Evolutionary conservation across 2,329 filamentous ascomycete species (phyloP).

Genomic region (Mycosphaerella sp.): DNA sequence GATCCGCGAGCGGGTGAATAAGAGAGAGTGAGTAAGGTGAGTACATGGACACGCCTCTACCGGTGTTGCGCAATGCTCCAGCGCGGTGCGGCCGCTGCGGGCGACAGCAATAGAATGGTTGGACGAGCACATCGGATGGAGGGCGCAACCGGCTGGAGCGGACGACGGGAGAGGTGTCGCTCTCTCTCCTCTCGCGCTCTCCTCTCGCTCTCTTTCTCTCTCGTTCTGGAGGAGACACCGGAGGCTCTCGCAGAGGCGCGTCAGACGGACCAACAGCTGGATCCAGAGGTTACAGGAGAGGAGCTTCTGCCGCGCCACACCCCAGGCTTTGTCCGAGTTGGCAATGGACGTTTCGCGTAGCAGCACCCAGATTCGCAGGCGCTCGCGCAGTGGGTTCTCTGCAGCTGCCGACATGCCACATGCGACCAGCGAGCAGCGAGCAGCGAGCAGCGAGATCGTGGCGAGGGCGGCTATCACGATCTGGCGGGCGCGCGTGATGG

Average conservation of each 20-base stretch:
- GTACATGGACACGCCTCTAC: slow-evolving; percentile 3
- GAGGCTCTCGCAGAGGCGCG: slow-evolving; percentile 1
- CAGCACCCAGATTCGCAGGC: not conserved
- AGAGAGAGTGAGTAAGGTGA: no score
- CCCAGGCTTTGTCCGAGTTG: slow-evolving; percentile 6
- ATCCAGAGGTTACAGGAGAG: slow-evolving; percentile 8
- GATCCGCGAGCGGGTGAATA: slow-evolving; percentile 5
- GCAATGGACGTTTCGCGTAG: slow-evolving; percentile 1
- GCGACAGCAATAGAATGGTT: slow-evolving; percentile 2
- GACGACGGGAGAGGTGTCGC: not conserved
- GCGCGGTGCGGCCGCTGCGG: slow-evolving; percentile 6
- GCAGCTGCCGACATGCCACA: not conserved
- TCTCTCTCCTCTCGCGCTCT: no score
- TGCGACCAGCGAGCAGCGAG: not conserved
- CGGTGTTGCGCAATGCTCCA: slow-evolving; percentile 17
- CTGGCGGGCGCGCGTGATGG: slow-evolving; percentile 2
- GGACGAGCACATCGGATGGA: not conserved
- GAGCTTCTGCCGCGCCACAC: slow-evolving; percentile 5
- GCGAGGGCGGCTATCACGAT: not conserved
- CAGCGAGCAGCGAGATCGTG: not conserved
- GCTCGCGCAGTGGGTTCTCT: not conserved
- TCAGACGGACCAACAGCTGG: not conserved
- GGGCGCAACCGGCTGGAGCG: not conserved
- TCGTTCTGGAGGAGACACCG: not conserved
- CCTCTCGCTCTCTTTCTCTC: no score